Evolutionary conservation across 2,329 filamentous ascomycete species (phyloP), one percentile per base, ranked within the genome.

Genomic region (Aspergillus luchuensis): DNA sequence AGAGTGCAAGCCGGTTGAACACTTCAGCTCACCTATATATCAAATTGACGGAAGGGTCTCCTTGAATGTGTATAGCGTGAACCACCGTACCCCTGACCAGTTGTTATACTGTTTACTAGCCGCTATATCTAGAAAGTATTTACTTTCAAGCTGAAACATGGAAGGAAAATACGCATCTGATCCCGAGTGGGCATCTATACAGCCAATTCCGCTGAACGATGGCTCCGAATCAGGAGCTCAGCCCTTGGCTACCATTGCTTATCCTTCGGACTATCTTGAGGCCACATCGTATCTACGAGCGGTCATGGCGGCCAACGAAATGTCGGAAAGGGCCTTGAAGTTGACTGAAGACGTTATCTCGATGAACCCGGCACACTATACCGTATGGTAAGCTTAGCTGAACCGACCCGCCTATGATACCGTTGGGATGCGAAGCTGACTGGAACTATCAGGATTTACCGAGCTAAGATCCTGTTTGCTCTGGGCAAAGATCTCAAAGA

Each of bases 361-460:
- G 62, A 88, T 97, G 85, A 99, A 99, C 77, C 91, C 95, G 15
- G 93, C 95, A 0, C 95, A 99, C 80, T 99, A 99, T 80, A 99
- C 95, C 15, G 94, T 98, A 63, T 99, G 95, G 95, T 86, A 72
- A 64, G 19, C 19, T 21, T 21, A 21, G 19, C 3, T 21, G 2
- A 21, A 21, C 19, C 19, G 19, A 21, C 19, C 19, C 19, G 19
- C 19, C 19, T 36, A 41, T 25, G 15, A 10, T 25, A 19, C 15
- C 5, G n/a, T 28, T 23, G 19, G 21, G 57, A 4, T 4, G 3
- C 3, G 30, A n/a, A 53, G 25, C 63, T 70, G 51, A 69, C 56
- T 23, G 48, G 60, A 50, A 15, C 7, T 38, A 25, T 19, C 11
- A 87, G 85, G 84, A 87, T 98, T 21, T 99, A 96, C 81, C 90